These are phyloP conservation scores for Curvularia spicifera DNA, from an alignment of 2,329 filamentous ascomycete genomes.

Conservation along the genomic window DNA sequence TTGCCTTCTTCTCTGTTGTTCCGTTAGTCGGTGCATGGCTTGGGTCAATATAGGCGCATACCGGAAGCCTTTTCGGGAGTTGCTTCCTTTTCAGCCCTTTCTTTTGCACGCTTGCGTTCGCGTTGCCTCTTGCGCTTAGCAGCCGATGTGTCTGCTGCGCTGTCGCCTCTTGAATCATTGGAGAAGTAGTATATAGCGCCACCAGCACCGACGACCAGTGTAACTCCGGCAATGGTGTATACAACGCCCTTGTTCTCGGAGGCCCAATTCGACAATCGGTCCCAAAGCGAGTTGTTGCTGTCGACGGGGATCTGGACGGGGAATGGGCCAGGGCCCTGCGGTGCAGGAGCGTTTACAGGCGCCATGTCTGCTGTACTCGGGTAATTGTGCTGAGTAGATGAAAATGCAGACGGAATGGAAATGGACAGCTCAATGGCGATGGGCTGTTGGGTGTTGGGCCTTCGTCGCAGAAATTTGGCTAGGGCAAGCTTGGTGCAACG, in stretches of 20 bases:
- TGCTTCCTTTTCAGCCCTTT: conserved; percentile 61
- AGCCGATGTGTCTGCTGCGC: conserved; percentile 39
- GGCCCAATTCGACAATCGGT: conserved; percentile 88
- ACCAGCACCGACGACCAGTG: conserved; percentile 87
- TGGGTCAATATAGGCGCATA: conserved; percentile 18
- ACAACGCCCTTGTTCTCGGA: conserved; percentile 94
- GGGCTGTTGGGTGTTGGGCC: conserved; percentile 19
- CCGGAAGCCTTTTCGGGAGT: conserved; percentile 51
- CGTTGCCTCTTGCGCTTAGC: conserved; percentile 83
- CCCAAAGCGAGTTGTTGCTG: conserved; percentile 74
- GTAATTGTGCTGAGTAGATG: conserved; percentile 14
- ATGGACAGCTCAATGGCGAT: conserved; percentile 25
- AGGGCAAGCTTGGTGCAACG: conserved; percentile 16
- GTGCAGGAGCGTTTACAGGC: conserved; percentile 35
- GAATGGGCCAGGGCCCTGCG: conserved; percentile 44
- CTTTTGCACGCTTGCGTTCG: conserved; percentile 86
- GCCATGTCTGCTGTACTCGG: conserved; percentile 36
- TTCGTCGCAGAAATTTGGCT: conserved; percentile 26
- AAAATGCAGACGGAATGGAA: conserved; percentile 3
- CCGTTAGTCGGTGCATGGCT: conserved; percentile 30
- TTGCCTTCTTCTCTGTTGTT: conserved; percentile 46
- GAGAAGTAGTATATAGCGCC: conserved; percentile 89
- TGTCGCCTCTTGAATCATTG: conserved; percentile 56
- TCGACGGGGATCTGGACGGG: conserved; percentile 46
- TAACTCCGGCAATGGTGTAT: conserved; percentile 95